These are phyloP conservation scores for Nicotiana sylvestris DNA, from an alignment of 257 asterid species.

Conservation along the genomic window DNA sequence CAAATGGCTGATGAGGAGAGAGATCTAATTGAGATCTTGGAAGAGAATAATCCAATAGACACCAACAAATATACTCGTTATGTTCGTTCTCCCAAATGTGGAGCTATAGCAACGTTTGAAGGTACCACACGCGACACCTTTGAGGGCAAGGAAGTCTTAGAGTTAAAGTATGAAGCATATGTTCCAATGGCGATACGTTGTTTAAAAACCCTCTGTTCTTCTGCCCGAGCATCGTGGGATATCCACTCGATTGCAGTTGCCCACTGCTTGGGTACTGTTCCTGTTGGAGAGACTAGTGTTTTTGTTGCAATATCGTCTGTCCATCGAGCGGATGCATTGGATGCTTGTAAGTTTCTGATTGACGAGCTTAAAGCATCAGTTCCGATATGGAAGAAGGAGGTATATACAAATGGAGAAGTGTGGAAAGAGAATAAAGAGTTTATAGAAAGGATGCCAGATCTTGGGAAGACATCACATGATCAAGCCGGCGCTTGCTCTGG, in stretches of 20 bases:
- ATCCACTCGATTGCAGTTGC: conserved; percentile 63
- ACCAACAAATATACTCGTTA: conserved; percentile 54
- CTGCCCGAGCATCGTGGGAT: conserved; percentile 79
- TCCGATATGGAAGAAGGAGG: conserved; percentile 98
- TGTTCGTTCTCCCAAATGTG: conserved; percentile 78
- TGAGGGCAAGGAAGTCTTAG: conserved; percentile 68
- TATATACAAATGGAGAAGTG: conserved; percentile 81
- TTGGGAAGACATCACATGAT: conserved; percentile 24
- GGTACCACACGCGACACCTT: conserved; percentile 93
- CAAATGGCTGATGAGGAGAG: conserved; percentile 60
- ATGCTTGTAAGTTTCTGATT: conserved; percentile 77
- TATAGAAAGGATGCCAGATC: conserved; percentile 56
- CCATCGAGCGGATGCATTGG: conserved; percentile 79
- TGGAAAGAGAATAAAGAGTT: conserved; percentile 96
- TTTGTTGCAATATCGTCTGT: conserved; percentile 74
- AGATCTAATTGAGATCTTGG: conserved; percentile 69
- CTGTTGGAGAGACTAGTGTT: conserved; percentile 87
- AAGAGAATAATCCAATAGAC: conserved; percentile 56
- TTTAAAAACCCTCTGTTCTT: conserved; percentile 66
- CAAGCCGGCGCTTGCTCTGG: conserved; percentile 25
- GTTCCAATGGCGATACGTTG: conserved; percentile 87
- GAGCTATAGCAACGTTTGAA: conserved; percentile 87
- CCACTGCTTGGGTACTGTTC: conserved; percentile 76
- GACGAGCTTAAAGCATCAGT: conserved; percentile 93
- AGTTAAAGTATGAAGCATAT: conserved; percentile 87